Conservation (phyloP, 2,329 filamentous ascomycete species). For the Paramyrothecium sp. region DNA sequence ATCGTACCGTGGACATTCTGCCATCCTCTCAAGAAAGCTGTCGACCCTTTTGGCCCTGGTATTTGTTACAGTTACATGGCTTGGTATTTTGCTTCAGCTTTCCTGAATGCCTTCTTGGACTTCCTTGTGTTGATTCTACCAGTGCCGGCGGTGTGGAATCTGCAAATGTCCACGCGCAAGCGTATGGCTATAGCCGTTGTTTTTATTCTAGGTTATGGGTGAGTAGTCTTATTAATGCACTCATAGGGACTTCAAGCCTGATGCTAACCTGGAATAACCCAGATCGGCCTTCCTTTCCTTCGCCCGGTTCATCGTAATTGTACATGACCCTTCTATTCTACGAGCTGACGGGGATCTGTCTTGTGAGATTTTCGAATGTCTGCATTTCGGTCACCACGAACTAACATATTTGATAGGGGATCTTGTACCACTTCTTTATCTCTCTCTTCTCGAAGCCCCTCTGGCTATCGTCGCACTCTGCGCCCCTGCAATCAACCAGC, state of each 20-base stretch:
- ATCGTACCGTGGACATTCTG: neutral
- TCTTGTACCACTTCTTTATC: neutral
- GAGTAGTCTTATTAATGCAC: neutral
- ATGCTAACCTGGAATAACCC: too few species aligned
- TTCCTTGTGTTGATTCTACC: neutral
- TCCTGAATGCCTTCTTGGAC: neutral
- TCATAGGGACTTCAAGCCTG: too few species aligned
- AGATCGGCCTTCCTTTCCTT: neutral
- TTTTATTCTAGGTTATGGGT: neutral
- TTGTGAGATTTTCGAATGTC: neutral
- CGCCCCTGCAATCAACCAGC: neutral
- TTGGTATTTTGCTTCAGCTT: neutral
- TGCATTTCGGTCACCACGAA: neutral
- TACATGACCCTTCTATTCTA: neutral
- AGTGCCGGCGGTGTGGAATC: neutral
- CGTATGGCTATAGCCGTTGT: neutral
- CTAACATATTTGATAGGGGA: neutral
- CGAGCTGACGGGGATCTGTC: neutral
- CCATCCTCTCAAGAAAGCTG: neutral
- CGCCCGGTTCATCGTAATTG: neutral
- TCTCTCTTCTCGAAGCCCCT: neutral
- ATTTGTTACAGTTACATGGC: neutral
- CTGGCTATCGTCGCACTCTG: neutral
- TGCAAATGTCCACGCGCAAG: neutral
- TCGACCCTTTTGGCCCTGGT: neutral